These are phyloP conservation scores for Mycoemilia scoparia DNA, from an alignment of 192 early-diverging fungal species.

Conservation along the genomic window DNA sequence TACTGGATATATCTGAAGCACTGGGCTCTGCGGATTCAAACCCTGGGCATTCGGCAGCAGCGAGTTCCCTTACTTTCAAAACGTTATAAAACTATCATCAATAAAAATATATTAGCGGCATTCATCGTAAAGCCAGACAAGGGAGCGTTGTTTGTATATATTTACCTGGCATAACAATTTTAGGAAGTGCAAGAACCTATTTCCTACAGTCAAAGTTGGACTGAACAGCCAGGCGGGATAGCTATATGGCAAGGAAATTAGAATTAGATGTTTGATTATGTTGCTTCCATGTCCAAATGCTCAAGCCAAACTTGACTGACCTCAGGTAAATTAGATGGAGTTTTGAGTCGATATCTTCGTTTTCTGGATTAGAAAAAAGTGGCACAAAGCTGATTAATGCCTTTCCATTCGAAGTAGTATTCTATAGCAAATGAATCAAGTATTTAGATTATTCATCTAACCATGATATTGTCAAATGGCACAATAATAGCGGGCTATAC, in stretches of 20 bases:
- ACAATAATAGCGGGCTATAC: too few species aligned
- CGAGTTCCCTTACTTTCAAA: too few species aligned
- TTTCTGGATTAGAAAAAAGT: conserved; percentile 40
- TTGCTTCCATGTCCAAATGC: too few species aligned
- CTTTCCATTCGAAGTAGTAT: conserved; percentile 72
- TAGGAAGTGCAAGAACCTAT: conserved; percentile 28
- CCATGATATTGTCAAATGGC: too few species aligned
- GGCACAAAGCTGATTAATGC: conserved; percentile 62
- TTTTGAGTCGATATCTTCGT: conserved; percentile 33
- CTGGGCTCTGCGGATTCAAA: too few species aligned
- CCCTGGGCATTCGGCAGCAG: background rate
- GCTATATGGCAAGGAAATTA: conserved; percentile 4
- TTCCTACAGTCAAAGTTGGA: conserved; percentile 45
- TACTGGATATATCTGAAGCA: conserved; percentile 4
- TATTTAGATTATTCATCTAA: conserved; percentile 3
- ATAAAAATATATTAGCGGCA: conserved; percentile 1
- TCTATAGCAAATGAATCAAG: conserved; percentile 5
- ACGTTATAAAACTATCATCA: too few species aligned
- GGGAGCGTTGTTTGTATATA: conserved; percentile 2
- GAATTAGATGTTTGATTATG: background rate
- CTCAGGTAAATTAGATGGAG: conserved; percentile 46
- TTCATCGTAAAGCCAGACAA: conserved; percentile 9
- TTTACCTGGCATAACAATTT: conserved; percentile 38
- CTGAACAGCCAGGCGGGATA: conserved; percentile 32
- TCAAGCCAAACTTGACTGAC: conserved; percentile 22